Percentiles rank a stretch among this genome's conserved stretches.
phyloP scores from a whole-genome alignment of 202 grass and related monocot genomes.

The Zoysia matrella region DNA sequence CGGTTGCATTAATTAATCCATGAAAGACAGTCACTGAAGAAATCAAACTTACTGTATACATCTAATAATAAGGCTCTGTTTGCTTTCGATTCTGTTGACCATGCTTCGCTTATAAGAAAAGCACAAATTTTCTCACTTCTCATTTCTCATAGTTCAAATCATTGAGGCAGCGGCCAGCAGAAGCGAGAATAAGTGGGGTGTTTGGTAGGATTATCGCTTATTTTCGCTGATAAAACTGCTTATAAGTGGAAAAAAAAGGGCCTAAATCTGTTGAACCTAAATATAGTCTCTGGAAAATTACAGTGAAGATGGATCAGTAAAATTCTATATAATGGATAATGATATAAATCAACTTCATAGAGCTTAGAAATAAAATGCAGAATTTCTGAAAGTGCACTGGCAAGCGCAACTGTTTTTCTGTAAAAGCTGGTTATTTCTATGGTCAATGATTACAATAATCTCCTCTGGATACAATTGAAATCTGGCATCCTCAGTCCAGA shows the following conservation, averaged over 20 bases:
- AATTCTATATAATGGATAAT: not conserved
- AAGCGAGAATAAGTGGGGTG: too few species aligned
- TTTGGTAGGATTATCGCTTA: too few species aligned
- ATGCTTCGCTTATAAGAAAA: too few species aligned
- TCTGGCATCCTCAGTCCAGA: not conserved
- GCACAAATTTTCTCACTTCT: too few species aligned
- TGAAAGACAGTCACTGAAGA: not conserved
- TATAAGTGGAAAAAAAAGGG: too few species aligned
- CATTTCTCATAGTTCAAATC: too few species aligned
- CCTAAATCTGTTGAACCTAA: not conserved
- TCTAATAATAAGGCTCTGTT: not conserved
- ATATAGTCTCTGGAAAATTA: not conserved
- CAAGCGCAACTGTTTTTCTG: too few species aligned
- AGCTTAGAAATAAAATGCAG: not conserved
- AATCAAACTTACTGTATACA: not conserved
- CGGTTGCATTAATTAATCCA: not conserved
- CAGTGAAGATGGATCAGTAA: not conserved
- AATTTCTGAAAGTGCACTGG: not conserved
- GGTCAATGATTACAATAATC: too few species aligned
- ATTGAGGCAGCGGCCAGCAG: too few species aligned
- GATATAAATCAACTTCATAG: not conserved
- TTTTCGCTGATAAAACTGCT: too few species aligned
- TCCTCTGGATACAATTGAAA: not conserved
- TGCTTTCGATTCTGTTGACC: too few species aligned
- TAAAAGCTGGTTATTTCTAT: too few species aligned